Conservation (phyloP, 768 basidiomycete species). For the Thelephora ganbajun region DNA sequence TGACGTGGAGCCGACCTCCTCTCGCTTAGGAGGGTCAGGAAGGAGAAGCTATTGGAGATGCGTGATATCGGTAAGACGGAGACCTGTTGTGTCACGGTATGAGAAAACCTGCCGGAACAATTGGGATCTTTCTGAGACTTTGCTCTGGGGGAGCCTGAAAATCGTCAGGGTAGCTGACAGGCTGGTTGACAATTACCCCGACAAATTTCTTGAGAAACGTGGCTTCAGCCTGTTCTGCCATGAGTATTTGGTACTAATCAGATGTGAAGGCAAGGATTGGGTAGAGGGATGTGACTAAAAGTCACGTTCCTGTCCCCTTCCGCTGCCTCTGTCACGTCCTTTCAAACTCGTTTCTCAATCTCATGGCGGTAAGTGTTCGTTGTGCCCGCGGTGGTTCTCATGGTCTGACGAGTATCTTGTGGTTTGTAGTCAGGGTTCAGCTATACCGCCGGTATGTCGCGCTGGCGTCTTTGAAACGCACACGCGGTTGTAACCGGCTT, state of each 20-base stretch:
- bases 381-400: not conserved
- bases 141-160: conserved; percentile 61
- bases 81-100: too few species aligned
- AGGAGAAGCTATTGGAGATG: conserved; percentile 32
- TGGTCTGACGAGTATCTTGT: not conserved
- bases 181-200: conserved; percentile 50
- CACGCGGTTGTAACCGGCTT: conserved; percentile 1
- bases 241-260: conserved; percentile 7
- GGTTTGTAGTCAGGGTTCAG: conserved; percentile 45
- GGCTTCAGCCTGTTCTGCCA: conserved; percentile 44
- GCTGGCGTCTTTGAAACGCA: not conserved
- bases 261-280: not conserved
- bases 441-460: conserved; percentile 39
- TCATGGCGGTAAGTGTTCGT: conserved; percentile 14
- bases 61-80: not conserved
- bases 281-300: not conserved
- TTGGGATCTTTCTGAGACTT: conserved; percentile 53
- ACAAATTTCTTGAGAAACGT: conserved; percentile 56
- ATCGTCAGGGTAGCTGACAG: conserved; percentile 56
- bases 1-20: conserved; percentile 19
- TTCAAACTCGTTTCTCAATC: not conserved
- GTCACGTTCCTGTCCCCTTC: not conserved
- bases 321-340: not conserved
- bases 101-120: conserved; percentile 41
- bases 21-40: conserved; percentile 45